These are phyloP conservation scores for Streptanthus diversifolius DNA, from an alignment of 345 rosid genomes.

Conservation along the genomic window DNA sequence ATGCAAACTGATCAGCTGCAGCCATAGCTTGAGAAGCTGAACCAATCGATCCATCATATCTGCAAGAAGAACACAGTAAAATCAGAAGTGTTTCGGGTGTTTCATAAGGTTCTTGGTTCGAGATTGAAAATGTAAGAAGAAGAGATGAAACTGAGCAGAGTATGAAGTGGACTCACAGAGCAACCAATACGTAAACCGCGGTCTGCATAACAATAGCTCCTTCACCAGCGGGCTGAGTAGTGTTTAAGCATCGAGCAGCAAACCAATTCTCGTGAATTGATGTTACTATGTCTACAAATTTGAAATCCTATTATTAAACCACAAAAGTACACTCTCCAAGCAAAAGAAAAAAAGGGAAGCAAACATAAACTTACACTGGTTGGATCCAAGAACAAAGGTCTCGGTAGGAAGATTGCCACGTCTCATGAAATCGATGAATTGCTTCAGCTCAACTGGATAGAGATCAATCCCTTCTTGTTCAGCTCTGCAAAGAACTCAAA, in stretches of 20 bases:
- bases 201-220: conserved; percentile 83
- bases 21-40: conserved; percentile 68
- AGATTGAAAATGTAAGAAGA: background rate
- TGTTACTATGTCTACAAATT: conserved; percentile 59
- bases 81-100: background rate
- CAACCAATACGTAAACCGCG: conserved; percentile 54
- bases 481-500: conserved; percentile 44
- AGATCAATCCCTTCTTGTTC: conserved; percentile 66
- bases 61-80: conserved; percentile 23
- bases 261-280: conserved; percentile 80
- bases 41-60: conserved; percentile 78
- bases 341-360: background rate
- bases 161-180: conserved; percentile 49
- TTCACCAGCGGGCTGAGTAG: conserved; percentile 66
- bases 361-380: conserved; percentile 50
- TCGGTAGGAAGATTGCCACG: conserved; percentile 61
- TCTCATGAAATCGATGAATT: conserved; percentile 62
- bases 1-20: conserved; percentile 62
- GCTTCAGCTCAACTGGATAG: conserved; percentile 53
- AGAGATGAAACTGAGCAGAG: background rate
- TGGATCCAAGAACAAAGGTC: conserved; percentile 63
- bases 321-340: conserved; percentile 1
- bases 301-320: background rate
- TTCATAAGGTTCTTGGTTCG: background rate
- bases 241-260: conserved; percentile 68